Conservation (phyloP, 1,284 basidiomycete species). For the Rhodofomes roseus region DNA sequence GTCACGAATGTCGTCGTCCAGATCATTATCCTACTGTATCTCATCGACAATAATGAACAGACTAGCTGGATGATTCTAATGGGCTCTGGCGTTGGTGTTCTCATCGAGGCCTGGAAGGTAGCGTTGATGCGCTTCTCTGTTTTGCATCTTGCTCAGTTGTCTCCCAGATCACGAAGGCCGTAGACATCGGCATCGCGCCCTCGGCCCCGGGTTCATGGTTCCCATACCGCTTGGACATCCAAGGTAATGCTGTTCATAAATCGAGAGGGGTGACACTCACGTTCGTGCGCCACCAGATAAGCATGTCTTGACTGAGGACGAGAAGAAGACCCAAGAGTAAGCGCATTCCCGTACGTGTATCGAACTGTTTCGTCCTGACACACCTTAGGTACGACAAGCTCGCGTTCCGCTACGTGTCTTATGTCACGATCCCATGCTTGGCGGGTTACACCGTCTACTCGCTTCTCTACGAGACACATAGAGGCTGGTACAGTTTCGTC, state of each 20-base stretch:
- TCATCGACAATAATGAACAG: slow-evolving; percentile 93
- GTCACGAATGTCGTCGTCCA: slow-evolving; percentile 93
- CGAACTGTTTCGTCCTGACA: slow-evolving; percentile 11
- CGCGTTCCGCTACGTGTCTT: slow-evolving; percentile 90
- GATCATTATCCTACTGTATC: slow-evolving; percentile 85
- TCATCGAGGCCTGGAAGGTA: slow-evolving; percentile 97
- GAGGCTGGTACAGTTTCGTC: slow-evolving; percentile 94
- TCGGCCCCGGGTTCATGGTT: slow-evolving; percentile 59
- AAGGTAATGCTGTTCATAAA: slow-evolving; percentile 46
- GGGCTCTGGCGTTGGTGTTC: slow-evolving; percentile 81
- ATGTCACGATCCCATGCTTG: slow-evolving; percentile 81
- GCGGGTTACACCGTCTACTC: slow-evolving; percentile 89
- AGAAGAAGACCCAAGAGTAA: slow-evolving; percentile 97
- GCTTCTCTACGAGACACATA: slow-evolving; percentile 84
- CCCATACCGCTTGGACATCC: slow-evolving; percentile 80
- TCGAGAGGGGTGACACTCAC: neutral
- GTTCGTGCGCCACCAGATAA: slow-evolving; percentile 58
- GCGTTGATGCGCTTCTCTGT: slow-evolving; percentile 12
- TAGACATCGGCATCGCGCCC: slow-evolving; percentile 72
- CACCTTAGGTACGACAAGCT: slow-evolving; percentile 70
- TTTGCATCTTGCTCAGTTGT: slow-evolving; percentile 8
- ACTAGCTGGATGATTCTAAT: slow-evolving; percentile 96
- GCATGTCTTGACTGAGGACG: slow-evolving; percentile 89
- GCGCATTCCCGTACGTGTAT: slow-evolving; percentile 26
- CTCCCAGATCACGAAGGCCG: slow-evolving; percentile 75